Percentiles rank a stretch among this genome's conserved stretches.
These are phyloP conservation scores for Pseudogymnoascus destructans DNA, from an alignment of 2,329 filamentous ascomycete genomes.

Conservation along the genomic window DNA sequence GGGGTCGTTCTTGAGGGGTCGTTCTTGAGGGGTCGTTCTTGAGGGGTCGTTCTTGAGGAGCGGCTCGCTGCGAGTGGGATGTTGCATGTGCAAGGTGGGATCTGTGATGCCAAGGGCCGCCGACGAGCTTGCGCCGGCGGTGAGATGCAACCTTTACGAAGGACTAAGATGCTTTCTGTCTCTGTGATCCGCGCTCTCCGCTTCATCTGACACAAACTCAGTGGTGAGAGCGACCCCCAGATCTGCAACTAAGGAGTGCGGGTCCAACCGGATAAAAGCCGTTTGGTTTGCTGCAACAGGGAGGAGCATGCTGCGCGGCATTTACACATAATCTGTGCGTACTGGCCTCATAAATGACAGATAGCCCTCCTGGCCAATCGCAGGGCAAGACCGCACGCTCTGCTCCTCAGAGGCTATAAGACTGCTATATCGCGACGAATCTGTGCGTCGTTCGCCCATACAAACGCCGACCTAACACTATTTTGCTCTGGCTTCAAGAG, in stretches of 20 bases:
- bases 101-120: not conserved
- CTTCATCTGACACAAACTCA: not conserved
- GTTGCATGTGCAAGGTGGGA: not conserved
- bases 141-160: conserved; percentile 1
- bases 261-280: conserved; percentile 1
- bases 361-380: not conserved
- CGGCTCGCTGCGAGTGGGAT: not conserved
- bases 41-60: too few species aligned
- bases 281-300: not conserved
- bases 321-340: not conserved
- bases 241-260: conserved; percentile 2
- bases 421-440: conserved; percentile 4
- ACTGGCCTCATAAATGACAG: not conserved
- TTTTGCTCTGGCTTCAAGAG: conserved; percentile 1
- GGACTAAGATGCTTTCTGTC: not conserved
- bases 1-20: not conserved
- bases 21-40: conserved; percentile 1
- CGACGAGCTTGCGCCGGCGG: not conserved
- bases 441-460: not conserved
- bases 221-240: not conserved
- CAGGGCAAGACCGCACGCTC: not conserved
- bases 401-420: not conserved
- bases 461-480: not conserved
- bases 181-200: not conserved
- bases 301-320: not conserved